These are phyloP conservation scores for Yamadazyma sp. DNA, from an alignment of 1,139 yeast genomes.

Conservation along the genomic window DNA sequence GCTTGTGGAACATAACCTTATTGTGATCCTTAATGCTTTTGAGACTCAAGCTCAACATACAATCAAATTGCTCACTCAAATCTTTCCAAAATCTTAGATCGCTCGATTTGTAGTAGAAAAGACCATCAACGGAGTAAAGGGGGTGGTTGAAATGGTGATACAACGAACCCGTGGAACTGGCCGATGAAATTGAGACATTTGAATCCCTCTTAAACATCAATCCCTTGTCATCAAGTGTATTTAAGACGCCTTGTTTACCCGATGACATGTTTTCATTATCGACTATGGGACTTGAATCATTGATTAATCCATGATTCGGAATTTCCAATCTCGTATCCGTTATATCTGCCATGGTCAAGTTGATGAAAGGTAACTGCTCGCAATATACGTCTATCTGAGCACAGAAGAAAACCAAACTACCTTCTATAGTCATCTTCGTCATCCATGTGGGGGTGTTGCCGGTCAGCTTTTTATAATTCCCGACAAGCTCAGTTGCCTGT, in stretches of 20 bases:
- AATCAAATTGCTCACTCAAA: slow-evolving; percentile 44
- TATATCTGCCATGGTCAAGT: slow-evolving; percentile 20
- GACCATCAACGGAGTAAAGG: slow-evolving; percentile 37
- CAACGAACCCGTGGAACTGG: slow-evolving; percentile 27
- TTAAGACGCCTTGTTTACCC: slow-evolving; percentile 2
- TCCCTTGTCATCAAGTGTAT: slow-evolving; percentile 11
- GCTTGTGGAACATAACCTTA: slow-evolving; percentile 50
- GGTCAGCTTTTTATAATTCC: slow-evolving; percentile 28
- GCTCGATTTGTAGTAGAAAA: slow-evolving; percentile 56
- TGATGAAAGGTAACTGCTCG: slow-evolving; percentile 50
- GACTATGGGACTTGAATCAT: slow-evolving; percentile 20
- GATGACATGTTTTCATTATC: slow-evolving; percentile 3
- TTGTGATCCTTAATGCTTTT: slow-evolving; percentile 51
- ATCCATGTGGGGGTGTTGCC: slow-evolving; percentile 44
- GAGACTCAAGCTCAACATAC: slow-evolving; percentile 45
- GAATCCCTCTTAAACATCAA: slow-evolving; percentile 43
- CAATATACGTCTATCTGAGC: slow-evolving; percentile 60
- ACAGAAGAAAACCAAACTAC: slow-evolving; percentile 59
- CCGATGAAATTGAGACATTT: slow-evolving; percentile 33
- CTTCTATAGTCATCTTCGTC: slow-evolving; percentile 56
- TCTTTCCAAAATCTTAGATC: slow-evolving; percentile 64
- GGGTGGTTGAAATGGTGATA: slow-evolving; percentile 48
- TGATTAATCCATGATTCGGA: slow-evolving; percentile 28
- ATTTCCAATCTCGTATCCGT: slow-evolving; percentile 25
- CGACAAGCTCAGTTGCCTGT: slow-evolving; percentile 39